Conservation (phyloP, 1,139 yeast genomes). For the Diutina mesorugosa region DNA sequence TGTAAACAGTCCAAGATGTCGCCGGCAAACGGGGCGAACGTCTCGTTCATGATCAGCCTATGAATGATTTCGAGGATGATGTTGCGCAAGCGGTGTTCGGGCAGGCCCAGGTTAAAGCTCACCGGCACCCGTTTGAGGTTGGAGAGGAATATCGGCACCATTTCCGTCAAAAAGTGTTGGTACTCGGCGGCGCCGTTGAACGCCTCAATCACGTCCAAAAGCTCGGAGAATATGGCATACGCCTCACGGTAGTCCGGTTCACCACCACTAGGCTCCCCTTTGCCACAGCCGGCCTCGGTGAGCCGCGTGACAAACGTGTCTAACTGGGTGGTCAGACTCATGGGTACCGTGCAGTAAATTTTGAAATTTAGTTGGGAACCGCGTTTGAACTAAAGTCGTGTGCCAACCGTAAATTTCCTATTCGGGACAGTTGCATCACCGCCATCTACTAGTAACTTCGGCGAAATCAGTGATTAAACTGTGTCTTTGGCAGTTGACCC, state of each 20-base stretch:
- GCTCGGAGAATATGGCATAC: slow-evolving; percentile 61
- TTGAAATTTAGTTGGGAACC: not conserved
- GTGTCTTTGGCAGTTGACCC: too few relatives aligned
- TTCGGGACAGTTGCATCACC: not conserved
- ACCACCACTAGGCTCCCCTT: not conserved
- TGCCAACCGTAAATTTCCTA: not conserved
- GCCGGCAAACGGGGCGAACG: slow-evolving; percentile 60
- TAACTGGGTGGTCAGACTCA: slow-evolving; percentile 30
- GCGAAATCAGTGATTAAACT: too few relatives aligned
- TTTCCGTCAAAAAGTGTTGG: slow-evolving; percentile 48
- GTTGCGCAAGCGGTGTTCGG: slow-evolving; percentile 66
- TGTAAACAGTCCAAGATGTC: slow-evolving; percentile 52
- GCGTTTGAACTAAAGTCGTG: not conserved
- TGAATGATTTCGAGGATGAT: slow-evolving; percentile 70
- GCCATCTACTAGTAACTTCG: too few relatives aligned
- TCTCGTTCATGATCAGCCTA: slow-evolving; percentile 72
- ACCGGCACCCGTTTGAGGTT: slow-evolving; percentile 59
- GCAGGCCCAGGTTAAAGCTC: slow-evolving; percentile 48
- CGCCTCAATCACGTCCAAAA: slow-evolving; percentile 76
- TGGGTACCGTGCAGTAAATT: slow-evolving; percentile 4
- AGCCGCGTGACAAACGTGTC: slow-evolving; percentile 52
- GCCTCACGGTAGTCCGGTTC: slow-evolving; percentile 41
- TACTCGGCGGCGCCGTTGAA: slow-evolving; percentile 73
- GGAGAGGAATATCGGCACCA: slow-evolving; percentile 50
- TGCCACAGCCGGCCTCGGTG: slow-evolving; percentile 24